These are phyloP conservation scores for Epichloe hybrida DNA, from an alignment of 2,329 filamentous ascomycete species.

Conservation along the genomic window DNA sequence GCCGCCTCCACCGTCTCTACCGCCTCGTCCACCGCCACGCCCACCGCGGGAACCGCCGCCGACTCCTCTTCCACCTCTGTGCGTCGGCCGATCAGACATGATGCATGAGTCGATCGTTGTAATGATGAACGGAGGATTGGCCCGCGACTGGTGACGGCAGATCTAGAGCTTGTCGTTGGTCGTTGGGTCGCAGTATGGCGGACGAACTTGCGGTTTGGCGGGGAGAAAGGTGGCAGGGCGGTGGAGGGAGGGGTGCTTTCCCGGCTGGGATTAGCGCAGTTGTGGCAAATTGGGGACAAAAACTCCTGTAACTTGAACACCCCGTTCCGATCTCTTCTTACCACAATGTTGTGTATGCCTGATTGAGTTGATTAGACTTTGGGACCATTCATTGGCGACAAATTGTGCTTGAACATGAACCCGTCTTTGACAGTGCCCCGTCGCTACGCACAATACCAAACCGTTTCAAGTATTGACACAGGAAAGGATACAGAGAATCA, in stretches of 20 bases:
- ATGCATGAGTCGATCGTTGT: constrained; percentile 12
- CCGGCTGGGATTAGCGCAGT: neutral
- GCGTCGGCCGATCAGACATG: constrained; percentile 38
- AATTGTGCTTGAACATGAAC: too few species aligned
- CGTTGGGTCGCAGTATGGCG: neutral
- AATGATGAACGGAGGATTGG: neutral
- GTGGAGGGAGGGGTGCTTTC: neutral
- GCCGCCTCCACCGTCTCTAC: constrained; percentile 30
- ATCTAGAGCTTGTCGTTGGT: neutral
- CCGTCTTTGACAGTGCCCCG: too few species aligned
- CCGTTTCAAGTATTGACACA: too few species aligned
- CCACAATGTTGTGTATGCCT: neutral
- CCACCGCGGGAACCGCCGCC: constrained; percentile 21
- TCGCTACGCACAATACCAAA: too few species aligned
- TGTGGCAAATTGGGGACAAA: neutral
- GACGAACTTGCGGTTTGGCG: neutral
- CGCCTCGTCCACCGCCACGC: constrained; percentile 27
- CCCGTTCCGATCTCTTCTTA: neutral
- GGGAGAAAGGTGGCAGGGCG: neutral
- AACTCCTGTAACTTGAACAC: too few species aligned
- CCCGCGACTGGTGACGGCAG: neutral
- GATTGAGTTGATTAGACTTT: neutral
- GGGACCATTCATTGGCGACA: too few species aligned
- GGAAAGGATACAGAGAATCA: too few species aligned
- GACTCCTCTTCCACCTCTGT: constrained; percentile 30